Percentiles rank a stretch among this genome's conserved stretches.
phyloP scores from a whole-genome alignment of 2,329 filamentous ascomycete genomes.

The Cladobotryum protrusum region DNA sequence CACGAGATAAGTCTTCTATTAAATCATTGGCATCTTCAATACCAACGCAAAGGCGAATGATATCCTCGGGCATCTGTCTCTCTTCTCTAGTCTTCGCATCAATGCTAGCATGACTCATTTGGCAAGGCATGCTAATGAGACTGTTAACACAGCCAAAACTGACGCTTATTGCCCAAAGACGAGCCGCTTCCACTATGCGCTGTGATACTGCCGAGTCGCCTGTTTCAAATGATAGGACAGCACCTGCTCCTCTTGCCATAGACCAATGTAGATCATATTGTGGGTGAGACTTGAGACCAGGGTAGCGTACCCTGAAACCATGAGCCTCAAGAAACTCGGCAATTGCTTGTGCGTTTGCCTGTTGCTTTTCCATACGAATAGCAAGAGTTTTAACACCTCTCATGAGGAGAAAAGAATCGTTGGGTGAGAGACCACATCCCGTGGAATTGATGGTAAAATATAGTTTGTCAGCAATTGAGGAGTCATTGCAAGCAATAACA shows the following conservation, averaged over 20 bases:
- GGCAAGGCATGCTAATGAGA: conserved; percentile 97
- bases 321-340: conserved; percentile 85
- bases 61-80: conserved; percentile 90
- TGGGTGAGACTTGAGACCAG: conserved; percentile 87
- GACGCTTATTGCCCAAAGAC: conserved; percentile 91
- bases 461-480: conserved; percentile 74
- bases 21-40: conserved; percentile 91
- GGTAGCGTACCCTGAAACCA: conserved; percentile 93
- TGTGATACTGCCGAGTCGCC: conserved; percentile 78
- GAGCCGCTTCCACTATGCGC: conserved; percentile 87
- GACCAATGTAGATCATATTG: conserved; percentile 96
- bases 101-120: conserved; percentile 98
- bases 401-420: conserved; percentile 94
- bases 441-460: conserved; percentile 97
- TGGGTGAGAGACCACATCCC: conserved; percentile 87
- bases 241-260: conserved; percentile 88
- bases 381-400: conserved; percentile 93
- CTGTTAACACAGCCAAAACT: conserved; percentile 98
- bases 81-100: conserved; percentile 88
- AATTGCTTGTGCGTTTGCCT: conserved; percentile 83
- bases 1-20: conserved; percentile 85
- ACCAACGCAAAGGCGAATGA: conserved; percentile 90
- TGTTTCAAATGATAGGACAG: conserved; percentile 93
- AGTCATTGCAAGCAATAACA: conserved; percentile 85
- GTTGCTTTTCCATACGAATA: conserved; percentile 98